Conservation (phyloP, 768 basidiomycete species). For the Sistotremastrum niveocremeum region DNA sequence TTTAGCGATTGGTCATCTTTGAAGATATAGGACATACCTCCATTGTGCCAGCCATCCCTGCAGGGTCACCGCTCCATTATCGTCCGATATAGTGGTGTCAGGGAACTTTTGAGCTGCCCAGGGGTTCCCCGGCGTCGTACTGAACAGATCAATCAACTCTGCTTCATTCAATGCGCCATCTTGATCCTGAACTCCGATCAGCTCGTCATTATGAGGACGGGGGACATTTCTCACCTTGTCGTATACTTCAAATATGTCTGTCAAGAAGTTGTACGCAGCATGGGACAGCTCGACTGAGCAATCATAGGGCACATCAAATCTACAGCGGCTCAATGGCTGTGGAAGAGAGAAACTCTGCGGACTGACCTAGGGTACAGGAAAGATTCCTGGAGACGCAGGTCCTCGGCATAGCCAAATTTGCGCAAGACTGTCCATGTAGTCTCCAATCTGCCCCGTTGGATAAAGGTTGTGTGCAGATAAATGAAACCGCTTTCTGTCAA, state of each 20-base stretch:
- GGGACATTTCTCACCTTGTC: slow-evolving; percentile 55
- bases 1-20: background rate
- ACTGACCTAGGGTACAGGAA: slow-evolving; percentile 83
- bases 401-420: slow-evolving; percentile 93
- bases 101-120: slow-evolving; percentile 89
- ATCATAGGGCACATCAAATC: slow-evolving; percentile 87
- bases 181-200: slow-evolving; percentile 49
- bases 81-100: slow-evolving; percentile 77
- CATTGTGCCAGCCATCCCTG: slow-evolving; percentile 98
- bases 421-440: slow-evolving; percentile 96
- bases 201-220: no score
- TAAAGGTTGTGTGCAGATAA: slow-evolving; percentile 92
- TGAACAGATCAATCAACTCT: slow-evolving; percentile 83
- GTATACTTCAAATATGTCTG: slow-evolving; percentile 89
- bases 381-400: slow-evolving; percentile 74
- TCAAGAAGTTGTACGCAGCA: slow-evolving; percentile 93
- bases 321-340: slow-evolving; percentile 17
- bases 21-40: slow-evolving; percentile 46
- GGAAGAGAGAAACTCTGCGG: background rate
- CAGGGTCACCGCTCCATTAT: slow-evolving; percentile 81
- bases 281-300: slow-evolving; percentile 93
- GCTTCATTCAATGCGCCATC: slow-evolving; percentile 79
- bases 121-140: slow-evolving; percentile 93
- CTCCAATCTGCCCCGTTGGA: slow-evolving; percentile 87
- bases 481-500: slow-evolving; percentile 89